Evolutionary conservation across 106 monocot species (phyloP).

Genomic region (Dactylorhiza incarnata): DNA sequence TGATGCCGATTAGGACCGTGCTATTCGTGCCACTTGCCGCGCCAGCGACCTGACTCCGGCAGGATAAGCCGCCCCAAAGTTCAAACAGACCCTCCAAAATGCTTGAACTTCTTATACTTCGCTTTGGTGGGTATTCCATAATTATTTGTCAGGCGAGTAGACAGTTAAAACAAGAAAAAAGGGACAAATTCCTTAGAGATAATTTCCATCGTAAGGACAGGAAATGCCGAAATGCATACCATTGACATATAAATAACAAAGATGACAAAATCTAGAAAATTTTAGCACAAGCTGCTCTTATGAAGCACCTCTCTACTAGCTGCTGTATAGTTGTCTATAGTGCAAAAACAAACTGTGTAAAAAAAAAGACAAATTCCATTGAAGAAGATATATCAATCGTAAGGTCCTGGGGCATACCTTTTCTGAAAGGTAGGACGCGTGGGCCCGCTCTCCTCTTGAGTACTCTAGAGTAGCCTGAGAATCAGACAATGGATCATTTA

Average conservation of each 20-base stretch:
- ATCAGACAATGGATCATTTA: constrained; percentile 2
- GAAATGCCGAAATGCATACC: background rate
- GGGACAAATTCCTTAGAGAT: too few species aligned
- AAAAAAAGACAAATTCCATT: background rate
- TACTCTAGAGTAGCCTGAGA: constrained; percentile 72
- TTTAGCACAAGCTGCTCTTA: background rate
- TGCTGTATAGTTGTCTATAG: background rate
- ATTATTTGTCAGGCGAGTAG: background rate
- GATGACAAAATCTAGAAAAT: background rate
- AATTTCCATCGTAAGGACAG: background rate
- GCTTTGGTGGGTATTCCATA: background rate
- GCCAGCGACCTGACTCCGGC: too few species aligned
- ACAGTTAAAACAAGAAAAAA: too few species aligned
- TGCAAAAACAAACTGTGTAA: background rate
- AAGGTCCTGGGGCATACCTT: constrained; percentile 24
- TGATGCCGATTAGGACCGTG: too few species aligned
- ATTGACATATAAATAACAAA: background rate
- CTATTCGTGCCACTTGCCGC: too few species aligned
- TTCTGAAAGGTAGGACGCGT: constrained; percentile 77
- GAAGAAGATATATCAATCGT: background rate
- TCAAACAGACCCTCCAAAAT: background rate
- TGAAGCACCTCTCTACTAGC: background rate
- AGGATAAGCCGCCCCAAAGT: too few species aligned
- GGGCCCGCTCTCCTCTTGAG: constrained; percentile 60
- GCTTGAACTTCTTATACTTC: background rate